Evolutionary conservation across 495 filamentous ascomycete species (phyloP), one percentile per base, ranked within the genome.

Genomic region (Penicillium paradoxum): DNA sequence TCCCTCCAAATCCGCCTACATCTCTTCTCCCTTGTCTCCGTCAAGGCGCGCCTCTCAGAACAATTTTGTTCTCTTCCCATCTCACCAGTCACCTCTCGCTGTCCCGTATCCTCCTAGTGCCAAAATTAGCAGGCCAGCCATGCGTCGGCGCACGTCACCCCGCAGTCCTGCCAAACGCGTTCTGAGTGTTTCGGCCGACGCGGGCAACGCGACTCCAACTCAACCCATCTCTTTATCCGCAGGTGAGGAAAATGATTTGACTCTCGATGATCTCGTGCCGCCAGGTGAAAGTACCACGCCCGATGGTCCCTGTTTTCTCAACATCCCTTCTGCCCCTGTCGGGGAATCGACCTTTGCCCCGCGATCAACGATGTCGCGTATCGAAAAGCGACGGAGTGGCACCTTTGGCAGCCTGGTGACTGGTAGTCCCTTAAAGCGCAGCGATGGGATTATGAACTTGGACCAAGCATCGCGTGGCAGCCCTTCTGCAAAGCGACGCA

Each of bases 351-450:
- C 57, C 59, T 73, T 49, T 73, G 74, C 46, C 66, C 80, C 53
- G 67, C 80, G 47, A 63, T 79, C 64, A 54, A 72, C 58, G 48
- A 69, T 51, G 41, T 80, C 48, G 21, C 70, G 74, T 15, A 66
- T 75, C 15, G 74, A 78, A 52, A 78, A 78, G 57, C 66, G 74
- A 38, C 69, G 72, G 11, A 78, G 73, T 57, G 74, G 72, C 4
- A 74, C 70, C 9, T 74, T 77, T 45, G 71, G 66, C 18, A 62
- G 73, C 11, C 71, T 78, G 29, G 72, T 84, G 14, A 83, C 86
- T 41, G 83, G 86, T 25, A 97, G 92, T 64, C 93, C 93, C 0
- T 71, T 98, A 39, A 97, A 97, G 72, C 83, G 95, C 43, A 95
- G 84, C 59, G 93, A 98, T 68, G 86, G 87, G 6, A 85, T 86